Conservation (phyloP, 2,329 filamentous ascomycete genomes). For the Penicillium sp. region DNA sequence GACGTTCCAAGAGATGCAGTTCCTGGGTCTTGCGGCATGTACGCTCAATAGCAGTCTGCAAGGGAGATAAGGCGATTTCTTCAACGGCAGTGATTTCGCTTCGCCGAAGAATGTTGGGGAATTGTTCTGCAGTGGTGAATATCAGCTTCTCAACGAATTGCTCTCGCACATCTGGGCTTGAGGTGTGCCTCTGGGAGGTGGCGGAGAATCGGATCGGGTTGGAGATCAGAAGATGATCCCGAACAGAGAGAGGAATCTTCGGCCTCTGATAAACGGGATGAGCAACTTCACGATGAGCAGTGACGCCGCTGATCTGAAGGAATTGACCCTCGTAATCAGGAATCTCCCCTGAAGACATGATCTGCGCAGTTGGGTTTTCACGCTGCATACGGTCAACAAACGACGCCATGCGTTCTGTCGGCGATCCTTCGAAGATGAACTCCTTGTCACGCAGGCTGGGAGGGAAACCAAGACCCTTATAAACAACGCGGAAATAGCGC, state of each 20-base stretch:
- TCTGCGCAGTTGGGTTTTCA: constrained; percentile 81
- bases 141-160: constrained; percentile 81
- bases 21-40: constrained; percentile 90
- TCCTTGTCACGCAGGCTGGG: constrained; percentile 79
- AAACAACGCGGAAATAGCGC: constrained; percentile 88
- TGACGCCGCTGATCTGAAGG: constrained; percentile 76
- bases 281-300: constrained; percentile 74
- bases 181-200: constrained; percentile 68
- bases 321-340: constrained; percentile 91
- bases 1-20: constrained; percentile 72
- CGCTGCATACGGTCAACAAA: constrained; percentile 93
- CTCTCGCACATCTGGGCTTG: constrained; percentile 64
- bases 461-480: constrained; percentile 87
- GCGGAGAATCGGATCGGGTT: constrained; percentile 77
- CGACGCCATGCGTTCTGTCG: constrained; percentile 71
- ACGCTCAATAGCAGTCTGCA: constrained; percentile 87
- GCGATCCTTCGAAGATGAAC: constrained; percentile 83
- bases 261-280: constrained; percentile 86
- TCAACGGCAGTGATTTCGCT: constrained; percentile 76
- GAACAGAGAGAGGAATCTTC: constrained; percentile 76
- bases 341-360: constrained; percentile 67
- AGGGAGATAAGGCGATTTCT: constrained; percentile 66
- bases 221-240: constrained; percentile 82
- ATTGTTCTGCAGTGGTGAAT: constrained; percentile 79
- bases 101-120: constrained; percentile 85